Evolutionary conservation across 2,329 filamentous ascomycete genomes (phyloP), one percentile per base, ranked within the genome.

Genomic region (Aspergillus udagawae): DNA sequence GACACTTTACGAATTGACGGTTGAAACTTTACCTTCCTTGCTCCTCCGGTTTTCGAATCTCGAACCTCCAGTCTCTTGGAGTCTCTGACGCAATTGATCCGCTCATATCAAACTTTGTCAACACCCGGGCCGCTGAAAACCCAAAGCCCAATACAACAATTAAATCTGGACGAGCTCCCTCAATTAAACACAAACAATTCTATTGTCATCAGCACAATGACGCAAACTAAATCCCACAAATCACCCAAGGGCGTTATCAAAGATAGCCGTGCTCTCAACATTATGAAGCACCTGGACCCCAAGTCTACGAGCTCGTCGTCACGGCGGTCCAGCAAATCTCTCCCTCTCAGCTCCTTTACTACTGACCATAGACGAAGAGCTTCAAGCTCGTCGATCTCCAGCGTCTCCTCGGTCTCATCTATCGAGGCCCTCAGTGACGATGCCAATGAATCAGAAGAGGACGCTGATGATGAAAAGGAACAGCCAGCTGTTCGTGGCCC

Each of bases 381-480:
- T 1, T 72, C 70, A 1, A 64, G 71, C 21, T 70, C 71, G 6
- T 73, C 72, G 3, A 67, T 73, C 51, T 75, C 73, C 6, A 74
- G 70, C 51, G 71, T 75, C 12, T 74, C 72, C 3, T 73, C 70
- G 0, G 66, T 75, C 21, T 73, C 73, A 1, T 73, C 69, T 3
- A 64, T 75, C 3, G 68, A 67, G 21, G 72, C 72, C 6, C 53
- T 72, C 29, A 73, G 71, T 48, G 71, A 74, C 41, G 72, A 73
- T n/a, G 68, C 62, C 25, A 70, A 73, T 51, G 71, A 70, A 25
- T 72, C 71, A 8, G 75, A 75, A 52, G 73, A 73, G 48, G 71
- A 72, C 62, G 73, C 73, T 14, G 76, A 77, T 51, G 76, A 79
- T 55, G 75, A 78, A 60, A 71, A 77, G 54, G 76, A 77, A 54